Evolutionary conservation across 2,329 filamentous ascomycete species (phyloP).

Genomic region (Fusarium tjaetaba): DNA sequence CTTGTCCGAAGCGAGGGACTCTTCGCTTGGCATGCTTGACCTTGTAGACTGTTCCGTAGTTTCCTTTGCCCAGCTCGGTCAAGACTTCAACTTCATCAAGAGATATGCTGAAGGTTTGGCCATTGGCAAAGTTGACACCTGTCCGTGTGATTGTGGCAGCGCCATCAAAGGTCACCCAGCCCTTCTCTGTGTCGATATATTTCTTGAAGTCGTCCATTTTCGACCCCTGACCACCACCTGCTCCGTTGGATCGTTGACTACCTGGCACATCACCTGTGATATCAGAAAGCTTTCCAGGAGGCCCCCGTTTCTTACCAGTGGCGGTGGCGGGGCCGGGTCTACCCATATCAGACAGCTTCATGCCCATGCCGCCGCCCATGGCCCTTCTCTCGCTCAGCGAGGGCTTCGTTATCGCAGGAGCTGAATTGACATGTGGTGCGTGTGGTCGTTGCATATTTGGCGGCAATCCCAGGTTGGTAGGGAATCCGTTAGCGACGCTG

Average conservation of each 20-base stretch:
- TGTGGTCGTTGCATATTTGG: slow-evolving; percentile 55
- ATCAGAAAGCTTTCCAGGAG: slow-evolving; percentile 56
- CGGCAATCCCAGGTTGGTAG: slow-evolving; percentile 56
- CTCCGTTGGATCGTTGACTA: slow-evolving; percentile 47
- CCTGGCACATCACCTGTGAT: slow-evolving; percentile 44
- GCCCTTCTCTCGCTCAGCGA: slow-evolving; percentile 74
- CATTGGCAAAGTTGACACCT: slow-evolving; percentile 92
- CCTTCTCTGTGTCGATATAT: slow-evolving; percentile 90
- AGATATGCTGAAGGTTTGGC: slow-evolving; percentile 91
- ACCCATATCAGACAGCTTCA: slow-evolving; percentile 68
- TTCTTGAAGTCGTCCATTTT: slow-evolving; percentile 73
- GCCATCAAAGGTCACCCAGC: slow-evolving; percentile 90
- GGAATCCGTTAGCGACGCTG: slow-evolving; percentile 55
- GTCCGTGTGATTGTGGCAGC: slow-evolving; percentile 89
- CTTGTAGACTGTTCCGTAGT: slow-evolving; percentile 98
- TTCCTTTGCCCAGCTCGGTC: slow-evolving; percentile 95
- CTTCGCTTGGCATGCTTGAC: slow-evolving; percentile 82
- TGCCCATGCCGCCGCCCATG: slow-evolving; percentile 47
- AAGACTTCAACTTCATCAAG: slow-evolving; percentile 94
- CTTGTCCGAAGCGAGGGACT: slow-evolving; percentile 67
- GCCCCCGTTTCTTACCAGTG: slow-evolving; percentile 46
- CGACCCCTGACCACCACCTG: slow-evolving; percentile 52
- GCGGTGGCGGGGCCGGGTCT: slow-evolving; percentile 31
- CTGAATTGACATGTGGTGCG: slow-evolving; percentile 63
- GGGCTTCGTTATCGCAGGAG: slow-evolving; percentile 61